Evolutionary conservation across 2,329 filamentous ascomycete genomes (phyloP), one percentile per base, ranked within the genome.

Genomic region (Polytolypa hystricis): DNA sequence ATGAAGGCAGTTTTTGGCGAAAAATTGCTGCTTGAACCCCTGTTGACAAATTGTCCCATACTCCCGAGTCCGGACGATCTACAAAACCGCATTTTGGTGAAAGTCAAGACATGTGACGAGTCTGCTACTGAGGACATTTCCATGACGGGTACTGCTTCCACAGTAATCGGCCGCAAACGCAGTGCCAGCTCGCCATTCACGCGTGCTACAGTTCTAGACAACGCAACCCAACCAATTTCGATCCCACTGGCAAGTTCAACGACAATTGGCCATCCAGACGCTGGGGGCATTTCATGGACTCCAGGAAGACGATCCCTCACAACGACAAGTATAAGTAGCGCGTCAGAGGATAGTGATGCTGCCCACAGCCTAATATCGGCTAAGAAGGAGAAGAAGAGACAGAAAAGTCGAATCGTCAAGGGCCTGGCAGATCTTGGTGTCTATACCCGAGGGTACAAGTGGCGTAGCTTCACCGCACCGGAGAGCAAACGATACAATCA

Each of bases 401-500:
- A 66, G 38, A 73, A 72, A 47, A 95, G 84, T 70, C 94, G 93
- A 58, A 95, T 94, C 42, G 77, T 81, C 45, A 81, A 80, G 42
- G 73, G 79, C 14, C 73, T 98, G 4, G 89, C 87, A 11, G 81
- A 84, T 25, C 73, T 98, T 7, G 91, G 86, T 18, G 83, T 96
- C 3, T 81, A 81, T 48, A 70, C 74, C n/a, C 70, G 73, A 44
- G 77, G 77, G 16, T 74, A 94, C 58, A 94, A 93, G 55, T 94
- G 91, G 57, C 73, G 74, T 21, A 81, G 84, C 28, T 94, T 94
- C 53, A 76, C 79, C 39, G 73, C 74, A 9, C 66, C 78, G 0
- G 84, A 89, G 42, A 87, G 85, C 48, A 85, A 84, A 62, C 76
- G 77, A 28, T 91, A 78, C 66, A 96, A 96, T 58, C 91, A 98